Base-by-base conservation (phyloP, 1,284 basidiomycete species). In the Ceratorhiza oryzae-sativae region DNA sequence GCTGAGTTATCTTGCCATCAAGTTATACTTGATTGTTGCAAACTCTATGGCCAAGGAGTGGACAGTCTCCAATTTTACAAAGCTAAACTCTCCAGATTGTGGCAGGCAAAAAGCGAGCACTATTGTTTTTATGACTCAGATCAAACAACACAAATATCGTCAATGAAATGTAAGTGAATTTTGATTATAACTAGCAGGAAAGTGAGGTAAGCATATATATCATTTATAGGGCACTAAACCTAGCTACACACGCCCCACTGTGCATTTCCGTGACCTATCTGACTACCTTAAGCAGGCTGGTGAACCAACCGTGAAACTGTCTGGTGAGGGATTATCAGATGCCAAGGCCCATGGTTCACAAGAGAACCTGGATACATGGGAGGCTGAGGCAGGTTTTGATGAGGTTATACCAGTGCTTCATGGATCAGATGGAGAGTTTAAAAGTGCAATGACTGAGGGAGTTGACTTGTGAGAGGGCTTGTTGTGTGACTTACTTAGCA, bases 21-120 rank as follows among this genome's bases (percentile, higher is more conserved):
- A 79, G 58, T 75, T 81, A 15, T 81, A 79, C 72, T 79, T 78
- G 8, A 74, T 80, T 15, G 75, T 79, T 5, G 77, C 79, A 23
- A 82, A 82, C 75, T 83, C 80, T 0, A 82, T 82, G 81, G 75
- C 80, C 6, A 80, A 83, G 61, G 80, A 83, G 72, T 76, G 79
- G 3, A 82, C 82, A n/a, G 78, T 76, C 20, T 83, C 81, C 6
- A 79, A 75, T 1, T 79, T 83, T 56, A 81, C 80, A 1, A 80
- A 80, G 78, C 73, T 80, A 32, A 81, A 82, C 65, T 76, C 77
- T 42, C 78, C 34, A 0, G 53, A 65, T 20, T 77, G 78, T 15
- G 76, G 75, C 8, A 74, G 74, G 32, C 79, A 81, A 61, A 71
- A 77, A 18, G 70, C 75, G 8, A 61, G 61, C 27, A 80, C 77